phyloP scores from a whole-genome alignment of 1,139 yeast genomes.

The Geotrichum europaeum region DNA sequence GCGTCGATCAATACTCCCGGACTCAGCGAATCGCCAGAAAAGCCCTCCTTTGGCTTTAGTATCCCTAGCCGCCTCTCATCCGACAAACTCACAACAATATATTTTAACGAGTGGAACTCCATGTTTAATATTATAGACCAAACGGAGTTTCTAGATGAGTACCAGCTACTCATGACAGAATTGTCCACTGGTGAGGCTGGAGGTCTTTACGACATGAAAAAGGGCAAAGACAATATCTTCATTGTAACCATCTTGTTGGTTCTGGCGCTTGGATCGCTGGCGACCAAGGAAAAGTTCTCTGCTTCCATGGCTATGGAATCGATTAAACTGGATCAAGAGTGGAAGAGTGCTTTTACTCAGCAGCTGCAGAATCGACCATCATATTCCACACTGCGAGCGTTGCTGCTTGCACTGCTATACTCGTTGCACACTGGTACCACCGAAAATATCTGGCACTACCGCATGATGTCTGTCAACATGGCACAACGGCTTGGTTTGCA shows the following conservation, averaged over 20 bases:
- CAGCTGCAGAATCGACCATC: conserved; percentile 55
- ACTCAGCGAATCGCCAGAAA: not conserved
- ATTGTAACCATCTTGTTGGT: conserved; percentile 42
- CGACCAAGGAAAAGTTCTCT: conserved; percentile 17
- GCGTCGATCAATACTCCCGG: not conserved
- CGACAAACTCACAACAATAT: conserved; percentile 39
- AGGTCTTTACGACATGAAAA: conserved; percentile 15
- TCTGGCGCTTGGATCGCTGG: conserved; percentile 35
- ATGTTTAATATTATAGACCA: conserved; percentile 66
- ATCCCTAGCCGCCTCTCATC: conserved; percentile 30
- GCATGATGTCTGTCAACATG: conserved; percentile 75
- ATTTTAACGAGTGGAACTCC: conserved; percentile 74
- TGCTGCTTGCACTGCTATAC: conserved; percentile 62
- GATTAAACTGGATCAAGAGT: conserved; percentile 28
- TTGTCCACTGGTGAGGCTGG: conserved; percentile 3
- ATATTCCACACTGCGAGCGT: conserved; percentile 61
- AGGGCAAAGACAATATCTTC: conserved; percentile 31
- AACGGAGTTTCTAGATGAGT: conserved; percentile 54
- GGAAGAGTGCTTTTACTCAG: conserved; percentile 41
- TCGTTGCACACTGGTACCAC: conserved; percentile 70
- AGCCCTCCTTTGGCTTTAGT: not conserved
- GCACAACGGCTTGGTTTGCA: conserved; percentile 80
- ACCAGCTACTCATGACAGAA: conserved; percentile 39
- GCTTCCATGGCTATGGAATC: conserved; percentile 30
- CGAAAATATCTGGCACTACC: conserved; percentile 62